Conservation (phyloP, 1,284 basidiomycete genomes). For the Anthracocystis walkeri region DNA sequence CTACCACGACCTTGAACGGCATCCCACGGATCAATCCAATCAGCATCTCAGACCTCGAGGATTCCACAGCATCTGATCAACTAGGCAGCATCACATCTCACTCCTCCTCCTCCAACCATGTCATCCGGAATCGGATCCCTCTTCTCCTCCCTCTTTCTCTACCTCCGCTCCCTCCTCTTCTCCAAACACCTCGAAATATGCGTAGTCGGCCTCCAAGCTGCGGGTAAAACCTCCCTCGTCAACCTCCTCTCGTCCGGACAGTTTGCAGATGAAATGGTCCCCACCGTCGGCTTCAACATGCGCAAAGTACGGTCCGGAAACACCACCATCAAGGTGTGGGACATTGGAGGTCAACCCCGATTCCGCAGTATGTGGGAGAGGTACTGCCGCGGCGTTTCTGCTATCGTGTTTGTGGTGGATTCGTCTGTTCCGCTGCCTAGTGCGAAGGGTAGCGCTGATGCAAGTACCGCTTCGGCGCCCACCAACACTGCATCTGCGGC, state of each 20-base stretch:
- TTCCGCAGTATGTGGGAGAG: slow-evolving; percentile 90
- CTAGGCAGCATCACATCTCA: not conserved
- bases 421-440: slow-evolving; percentile 36
- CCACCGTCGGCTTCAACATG: slow-evolving; percentile 92
- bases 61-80: not conserved
- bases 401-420: slow-evolving; percentile 81
- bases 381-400: slow-evolving; percentile 93
- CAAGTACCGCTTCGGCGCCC: slow-evolving; percentile 2
- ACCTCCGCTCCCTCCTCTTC: slow-evolving; percentile 77
- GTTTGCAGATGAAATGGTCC: slow-evolving; percentile 86
- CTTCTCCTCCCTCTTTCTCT: slow-evolving; percentile 55
- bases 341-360: slow-evolving; percentile 92
- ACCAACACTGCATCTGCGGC: slow-evolving; percentile 14
- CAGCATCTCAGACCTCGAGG: not conserved
- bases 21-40: not conserved
- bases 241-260: slow-evolving; percentile 89
- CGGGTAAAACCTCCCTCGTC: slow-evolving; percentile 91
- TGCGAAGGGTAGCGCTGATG: slow-evolving; percentile 14
- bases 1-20: not conserved
- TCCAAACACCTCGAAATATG: slow-evolving; percentile 91
- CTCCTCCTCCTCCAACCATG: slow-evolving; percentile 24
- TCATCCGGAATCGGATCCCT: slow-evolving; percentile 46
- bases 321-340: slow-evolving; percentile 93
- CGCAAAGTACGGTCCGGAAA: slow-evolving; percentile 83
- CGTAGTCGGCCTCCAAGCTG: slow-evolving; percentile 92